Conservation (phyloP, 768 basidiomycete genomes). For the Boletus rubroflammeus region DNA sequence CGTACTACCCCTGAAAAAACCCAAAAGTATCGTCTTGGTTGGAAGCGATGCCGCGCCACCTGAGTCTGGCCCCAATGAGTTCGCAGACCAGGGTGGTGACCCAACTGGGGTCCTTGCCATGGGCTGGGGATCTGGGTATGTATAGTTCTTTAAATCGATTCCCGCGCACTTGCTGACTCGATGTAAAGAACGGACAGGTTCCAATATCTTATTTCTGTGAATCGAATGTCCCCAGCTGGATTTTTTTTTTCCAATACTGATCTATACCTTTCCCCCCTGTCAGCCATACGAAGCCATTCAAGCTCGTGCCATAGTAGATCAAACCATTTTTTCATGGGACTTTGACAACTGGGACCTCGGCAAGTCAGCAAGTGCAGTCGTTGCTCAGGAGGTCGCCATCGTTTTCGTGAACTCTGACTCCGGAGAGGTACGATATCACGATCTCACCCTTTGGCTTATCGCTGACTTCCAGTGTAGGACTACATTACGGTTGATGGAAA, state of each 20-base stretch:
- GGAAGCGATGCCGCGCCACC: conserved; percentile 68
- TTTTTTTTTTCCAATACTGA: not conserved
- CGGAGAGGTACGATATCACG: conserved; percentile 51
- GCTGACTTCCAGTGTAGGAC: conserved; percentile 23
- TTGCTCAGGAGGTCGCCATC: conserved; percentile 58
- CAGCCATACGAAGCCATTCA: conserved; percentile 83
- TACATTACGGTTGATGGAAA: conserved; percentile 62
- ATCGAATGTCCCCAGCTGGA: conserved; percentile 16
- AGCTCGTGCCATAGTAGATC: conserved; percentile 59
- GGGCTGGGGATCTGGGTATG: conserved; percentile 86
- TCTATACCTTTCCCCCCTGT: not conserved
- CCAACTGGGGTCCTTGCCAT: conserved; percentile 74
- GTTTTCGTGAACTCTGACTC: conserved; percentile 84
- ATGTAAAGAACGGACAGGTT: conserved; percentile 57
- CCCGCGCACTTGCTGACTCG: not conserved
- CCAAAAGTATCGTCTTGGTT: conserved; percentile 55
- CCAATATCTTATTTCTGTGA: conserved; percentile 73
- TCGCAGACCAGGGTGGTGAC: conserved; percentile 54
- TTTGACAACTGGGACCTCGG: conserved; percentile 66
- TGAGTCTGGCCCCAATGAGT: conserved; percentile 66
- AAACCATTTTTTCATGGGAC: conserved; percentile 63
- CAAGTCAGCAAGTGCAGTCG: conserved; percentile 45
- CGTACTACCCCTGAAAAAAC: conserved; percentile 56
- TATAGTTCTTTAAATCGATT: not conserved
- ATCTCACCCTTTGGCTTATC: not conserved